Percentiles rank a stretch among this genome's conserved stretches.
These are phyloP conservation scores for Saccharomyces eubayanus DNA, from an alignment of 805 yeast species.

Conservation along the genomic window DNA sequence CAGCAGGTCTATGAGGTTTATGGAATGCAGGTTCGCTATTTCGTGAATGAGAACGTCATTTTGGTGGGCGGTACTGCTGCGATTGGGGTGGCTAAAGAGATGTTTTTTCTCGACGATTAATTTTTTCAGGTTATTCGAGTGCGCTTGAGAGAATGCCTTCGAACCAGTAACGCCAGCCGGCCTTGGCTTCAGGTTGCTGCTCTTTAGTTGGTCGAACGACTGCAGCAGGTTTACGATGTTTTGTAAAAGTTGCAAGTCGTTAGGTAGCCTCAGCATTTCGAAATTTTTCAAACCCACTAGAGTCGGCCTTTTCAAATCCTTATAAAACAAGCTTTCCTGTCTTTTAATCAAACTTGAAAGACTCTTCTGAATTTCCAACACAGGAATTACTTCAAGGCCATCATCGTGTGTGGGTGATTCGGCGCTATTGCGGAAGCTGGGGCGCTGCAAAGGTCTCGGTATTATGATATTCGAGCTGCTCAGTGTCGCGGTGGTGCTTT, in stretches of 20 bases:
- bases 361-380: background rate
- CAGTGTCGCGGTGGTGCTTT: background rate
- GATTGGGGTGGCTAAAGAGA: background rate
- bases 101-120: background rate
- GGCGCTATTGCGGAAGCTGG: background rate
- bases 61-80: background rate
- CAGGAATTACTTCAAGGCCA: background rate
- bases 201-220: background rate
- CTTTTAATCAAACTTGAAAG: conserved; percentile 7
- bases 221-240: background rate
- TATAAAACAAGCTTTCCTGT: conserved; percentile 14
- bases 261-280: conserved; percentile 17
- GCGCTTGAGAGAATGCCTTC: background rate
- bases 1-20: background rate
- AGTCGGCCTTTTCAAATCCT: conserved; percentile 13
- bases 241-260: conserved; percentile 6
- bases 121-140: conserved; percentile 2
- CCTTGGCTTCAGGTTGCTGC: background rate
- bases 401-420: background rate
- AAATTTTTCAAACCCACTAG: conserved; percentile 13
- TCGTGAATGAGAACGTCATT: background rate
- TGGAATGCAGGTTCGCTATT: background rate
- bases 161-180: background rate
- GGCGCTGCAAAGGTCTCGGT: background rate
- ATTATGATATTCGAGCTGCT: background rate